phyloP scores from a whole-genome alignment of 1,284 basidiomycete species.

The Nidula niveotomentosa region DNA sequence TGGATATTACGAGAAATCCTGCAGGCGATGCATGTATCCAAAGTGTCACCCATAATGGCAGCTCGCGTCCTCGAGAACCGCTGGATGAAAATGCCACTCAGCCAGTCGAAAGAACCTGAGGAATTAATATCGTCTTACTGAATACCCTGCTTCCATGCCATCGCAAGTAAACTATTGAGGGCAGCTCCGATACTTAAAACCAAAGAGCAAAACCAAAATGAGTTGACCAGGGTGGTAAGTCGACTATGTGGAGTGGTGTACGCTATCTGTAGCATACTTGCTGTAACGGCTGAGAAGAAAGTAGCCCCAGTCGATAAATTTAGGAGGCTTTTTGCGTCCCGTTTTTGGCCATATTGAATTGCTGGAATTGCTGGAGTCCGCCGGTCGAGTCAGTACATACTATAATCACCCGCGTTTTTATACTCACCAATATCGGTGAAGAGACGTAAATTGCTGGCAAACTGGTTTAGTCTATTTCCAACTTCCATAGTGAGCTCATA shows the following conservation, averaged over 20 bases:
- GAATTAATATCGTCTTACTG: constrained; percentile 48
- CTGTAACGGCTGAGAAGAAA: constrained; percentile 77
- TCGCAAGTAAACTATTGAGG: constrained; percentile 69
- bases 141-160: constrained; percentile 79
- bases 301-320: constrained; percentile 76
- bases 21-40: constrained; percentile 81
- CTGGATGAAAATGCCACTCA: not conserved
- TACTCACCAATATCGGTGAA: constrained; percentile 68
- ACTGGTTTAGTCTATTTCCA: constrained; percentile 68
- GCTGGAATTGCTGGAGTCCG: constrained; percentile 58
- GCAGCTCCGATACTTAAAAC: constrained; percentile 78
- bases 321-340: constrained; percentile 65
- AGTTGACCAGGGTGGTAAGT: constrained; percentile 55
- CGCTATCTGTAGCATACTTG: constrained; percentile 69
- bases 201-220: constrained; percentile 72
- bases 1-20: constrained; percentile 71
- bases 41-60: constrained; percentile 80
- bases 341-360: constrained; percentile 73
- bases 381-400: not conserved
- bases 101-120: not conserved
- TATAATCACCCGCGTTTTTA: constrained; percentile 2
- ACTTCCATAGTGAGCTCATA: constrained; percentile 70
- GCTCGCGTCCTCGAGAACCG: not conserved
- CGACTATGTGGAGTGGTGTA: constrained; percentile 32
- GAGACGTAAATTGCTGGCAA: constrained; percentile 60